Conservation (phyloP, 202 grass and related monocot genomes). For the Carex sylvatica region DNA sequence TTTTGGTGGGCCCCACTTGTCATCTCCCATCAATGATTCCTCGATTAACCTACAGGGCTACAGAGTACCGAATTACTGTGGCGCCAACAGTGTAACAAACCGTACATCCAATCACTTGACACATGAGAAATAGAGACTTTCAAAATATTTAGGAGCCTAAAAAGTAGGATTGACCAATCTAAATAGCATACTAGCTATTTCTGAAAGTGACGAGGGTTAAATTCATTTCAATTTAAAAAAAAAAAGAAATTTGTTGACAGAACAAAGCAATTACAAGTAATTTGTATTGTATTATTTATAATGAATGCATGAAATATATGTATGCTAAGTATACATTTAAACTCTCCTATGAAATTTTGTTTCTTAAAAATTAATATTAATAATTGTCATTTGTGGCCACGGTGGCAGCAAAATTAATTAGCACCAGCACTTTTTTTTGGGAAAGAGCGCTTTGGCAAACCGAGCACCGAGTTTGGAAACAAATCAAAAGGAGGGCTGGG, state of each 20-base stretch:
- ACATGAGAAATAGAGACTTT: neutral
- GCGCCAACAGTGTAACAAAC: neutral
- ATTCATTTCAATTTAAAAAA: neutral
- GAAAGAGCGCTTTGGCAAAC: neutral
- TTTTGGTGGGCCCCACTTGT: neutral
- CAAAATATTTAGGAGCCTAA: neutral
- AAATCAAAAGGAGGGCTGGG: neutral
- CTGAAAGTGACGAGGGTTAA: neutral
- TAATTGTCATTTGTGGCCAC: neutral
- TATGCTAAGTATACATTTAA: neutral
- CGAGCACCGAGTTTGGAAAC: conserved; percentile 13
- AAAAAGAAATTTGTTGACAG: neutral
- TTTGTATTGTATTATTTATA: neutral
- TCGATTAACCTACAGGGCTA: neutral
- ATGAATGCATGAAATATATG: neutral
- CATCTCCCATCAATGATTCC: conserved; percentile 12
- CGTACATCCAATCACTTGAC: neutral
- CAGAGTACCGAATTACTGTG: neutral
- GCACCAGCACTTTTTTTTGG: neutral
- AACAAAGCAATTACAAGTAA: neutral
- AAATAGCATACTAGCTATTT: neutral
- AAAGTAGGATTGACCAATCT: neutral
- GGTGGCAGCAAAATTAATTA: neutral
- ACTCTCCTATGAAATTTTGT: no score
- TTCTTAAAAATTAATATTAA: neutral